Conservation (phyloP, 805 yeast species). For the Metschnikowia chrysomelidarum region DNA sequence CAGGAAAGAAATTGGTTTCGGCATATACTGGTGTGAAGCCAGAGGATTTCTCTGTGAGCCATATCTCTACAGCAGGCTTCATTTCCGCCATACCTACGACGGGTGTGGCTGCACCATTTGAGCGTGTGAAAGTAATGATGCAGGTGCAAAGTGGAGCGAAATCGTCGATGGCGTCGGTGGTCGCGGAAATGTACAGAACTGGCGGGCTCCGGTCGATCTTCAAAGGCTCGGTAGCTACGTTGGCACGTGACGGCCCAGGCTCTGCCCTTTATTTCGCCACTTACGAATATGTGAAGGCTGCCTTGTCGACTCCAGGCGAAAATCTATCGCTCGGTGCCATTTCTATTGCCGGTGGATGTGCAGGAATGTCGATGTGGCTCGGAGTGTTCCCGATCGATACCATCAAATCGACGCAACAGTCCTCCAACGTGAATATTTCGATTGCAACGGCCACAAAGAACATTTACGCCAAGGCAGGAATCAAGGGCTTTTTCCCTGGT, state of each 20-base stretch:
- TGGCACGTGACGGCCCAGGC: conserved; percentile 97
- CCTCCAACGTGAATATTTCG: conserved; percentile 52
- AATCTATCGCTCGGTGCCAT: conserved; percentile 70
- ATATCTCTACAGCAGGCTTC: conserved; percentile 90
- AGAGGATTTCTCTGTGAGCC: conserved; percentile 54
- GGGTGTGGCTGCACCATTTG: conserved; percentile 95
- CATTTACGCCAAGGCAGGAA: conserved; percentile 74
- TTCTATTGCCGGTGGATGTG: conserved; percentile 89
- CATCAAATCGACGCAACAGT: conserved; percentile 79
- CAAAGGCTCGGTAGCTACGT: conserved; percentile 88
- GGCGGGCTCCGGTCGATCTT: conserved; percentile 86
- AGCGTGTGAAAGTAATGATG: conserved; percentile 89
- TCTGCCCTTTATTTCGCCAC: conserved; percentile 94
- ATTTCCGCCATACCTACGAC: conserved; percentile 94
- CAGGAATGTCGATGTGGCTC: conserved; percentile 97
- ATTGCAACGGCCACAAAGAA: conserved; percentile 63
- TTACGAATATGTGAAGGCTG: conserved; percentile 75
- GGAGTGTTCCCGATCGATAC: conserved; percentile 96
- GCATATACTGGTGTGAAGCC: conserved; percentile 37
- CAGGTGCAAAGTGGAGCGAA: conserved; percentile 61
- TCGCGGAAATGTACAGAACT: conserved; percentile 63
- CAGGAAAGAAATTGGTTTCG: conserved; percentile 77
- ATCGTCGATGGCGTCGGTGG: conserved; percentile 55
- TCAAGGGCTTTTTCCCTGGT: conserved; percentile 95
- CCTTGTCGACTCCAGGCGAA: conserved; percentile 53